These are phyloP conservation scores for Salisapilia sapeloensis DNA, from an alignment of 352 stramenopile genomes.

Conservation along the genomic window DNA sequence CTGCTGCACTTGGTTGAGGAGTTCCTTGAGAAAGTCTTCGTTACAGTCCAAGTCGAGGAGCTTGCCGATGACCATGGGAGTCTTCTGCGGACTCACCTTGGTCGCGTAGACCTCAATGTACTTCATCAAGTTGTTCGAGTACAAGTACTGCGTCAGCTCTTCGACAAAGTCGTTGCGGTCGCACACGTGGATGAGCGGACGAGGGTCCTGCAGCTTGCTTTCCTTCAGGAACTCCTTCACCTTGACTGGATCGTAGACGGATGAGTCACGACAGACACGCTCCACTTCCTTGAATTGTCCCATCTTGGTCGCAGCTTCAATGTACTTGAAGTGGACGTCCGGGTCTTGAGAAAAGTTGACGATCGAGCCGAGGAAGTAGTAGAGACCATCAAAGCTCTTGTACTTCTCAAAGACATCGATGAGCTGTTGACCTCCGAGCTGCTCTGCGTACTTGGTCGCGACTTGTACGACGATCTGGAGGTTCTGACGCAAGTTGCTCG, in stretches of 20 bases:
- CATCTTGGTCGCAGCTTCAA: conserved; percentile 98
- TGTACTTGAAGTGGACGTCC: conserved; percentile 99
- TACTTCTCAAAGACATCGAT: conserved; percentile 99
- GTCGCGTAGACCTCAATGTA: conserved; percentile 99
- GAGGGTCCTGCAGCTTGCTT: conserved; percentile 97
- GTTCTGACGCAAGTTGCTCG: conserved; percentile 95
- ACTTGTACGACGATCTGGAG: conserved; percentile 99
- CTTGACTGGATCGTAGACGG: conserved; percentile 97
- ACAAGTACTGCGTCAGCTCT: conserved; percentile 99
- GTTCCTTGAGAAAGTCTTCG: conserved; percentile 99
- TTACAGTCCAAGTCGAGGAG: conserved; percentile 96
- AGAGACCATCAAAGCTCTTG: conserved; percentile 96
- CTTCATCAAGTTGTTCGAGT: conserved; percentile 98
- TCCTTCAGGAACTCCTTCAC: conserved; percentile 99
- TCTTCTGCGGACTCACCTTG: conserved; percentile 96
- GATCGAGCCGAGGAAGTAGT: conserved; percentile 98
- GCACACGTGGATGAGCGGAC: conserved; percentile 98
- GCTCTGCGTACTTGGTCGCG: conserved; percentile 87
- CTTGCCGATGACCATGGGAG: conserved; percentile 97
- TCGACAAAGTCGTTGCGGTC: conserved; percentile 99
- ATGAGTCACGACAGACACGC: conserved; percentile 98
- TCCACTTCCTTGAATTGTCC: conserved; percentile 99
- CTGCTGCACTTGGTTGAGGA: conserved; percentile 95
- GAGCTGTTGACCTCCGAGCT: conserved; percentile 88
- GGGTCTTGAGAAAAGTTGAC: conserved; percentile 97